Percentiles rank a stretch among this genome's conserved stretches.
phyloP scores from a whole-genome alignment of 208 protist genomes.

The Giardia duodenalis region DNA sequence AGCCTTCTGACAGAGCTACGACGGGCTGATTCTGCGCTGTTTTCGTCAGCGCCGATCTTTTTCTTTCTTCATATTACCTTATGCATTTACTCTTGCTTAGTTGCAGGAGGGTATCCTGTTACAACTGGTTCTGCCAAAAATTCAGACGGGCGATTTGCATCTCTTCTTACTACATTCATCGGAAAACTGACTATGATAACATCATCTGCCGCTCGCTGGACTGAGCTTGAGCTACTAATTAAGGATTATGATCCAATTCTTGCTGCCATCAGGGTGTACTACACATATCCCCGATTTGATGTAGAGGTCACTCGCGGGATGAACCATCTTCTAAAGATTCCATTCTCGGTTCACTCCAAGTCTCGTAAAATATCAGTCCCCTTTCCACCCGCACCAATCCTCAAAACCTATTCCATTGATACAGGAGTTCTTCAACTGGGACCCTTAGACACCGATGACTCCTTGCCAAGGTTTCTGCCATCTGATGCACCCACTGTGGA shows the following conservation, averaged over 20 bases:
- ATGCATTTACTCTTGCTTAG: neutral
- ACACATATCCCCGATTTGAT: slow-evolving; percentile 24
- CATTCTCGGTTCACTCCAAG: slow-evolving; percentile 21
- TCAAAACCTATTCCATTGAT: neutral
- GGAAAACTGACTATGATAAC: neutral
- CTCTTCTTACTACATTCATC: neutral
- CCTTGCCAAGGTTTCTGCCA: neutral
- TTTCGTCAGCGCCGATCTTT: neutral
- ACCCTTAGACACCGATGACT: neutral
- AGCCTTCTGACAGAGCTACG: neutral
- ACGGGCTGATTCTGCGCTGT: neutral
- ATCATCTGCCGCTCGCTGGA: neutral
- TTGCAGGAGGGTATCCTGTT: neutral
- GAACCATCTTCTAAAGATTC: slow-evolving; percentile 28
- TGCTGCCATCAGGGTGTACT: neutral
- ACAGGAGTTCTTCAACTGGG: neutral
- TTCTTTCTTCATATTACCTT: too few relatives aligned
- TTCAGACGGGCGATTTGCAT: neutral
- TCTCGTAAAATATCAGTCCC: neutral
- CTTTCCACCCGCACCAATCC: neutral
- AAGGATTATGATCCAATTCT: neutral
- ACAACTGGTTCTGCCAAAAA: too few relatives aligned
- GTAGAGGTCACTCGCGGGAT: neutral
- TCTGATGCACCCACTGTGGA: neutral
- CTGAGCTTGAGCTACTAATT: neutral